Percentiles rank a stretch among this genome's conserved stretches.
Conservation (phyloP, 116 monocot genomes). For the Dioscorea cayenensis region DNA sequence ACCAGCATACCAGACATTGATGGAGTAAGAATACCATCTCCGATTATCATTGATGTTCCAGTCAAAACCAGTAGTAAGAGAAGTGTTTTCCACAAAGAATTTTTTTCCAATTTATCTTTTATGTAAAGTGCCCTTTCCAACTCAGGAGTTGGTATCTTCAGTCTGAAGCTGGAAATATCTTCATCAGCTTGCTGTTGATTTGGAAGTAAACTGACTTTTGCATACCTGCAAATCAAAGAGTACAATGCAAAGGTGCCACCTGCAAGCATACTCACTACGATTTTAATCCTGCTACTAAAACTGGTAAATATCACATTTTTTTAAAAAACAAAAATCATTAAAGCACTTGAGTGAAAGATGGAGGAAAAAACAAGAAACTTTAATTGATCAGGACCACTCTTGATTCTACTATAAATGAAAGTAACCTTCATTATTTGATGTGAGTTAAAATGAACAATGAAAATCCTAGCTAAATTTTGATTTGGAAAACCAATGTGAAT, state of each 20-base stretch:
- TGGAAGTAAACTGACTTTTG: conserved; percentile 73
- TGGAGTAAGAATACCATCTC: conserved; percentile 92
- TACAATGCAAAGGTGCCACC: conserved; percentile 92
- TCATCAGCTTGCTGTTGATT: conserved; percentile 81
- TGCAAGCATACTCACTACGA: conserved; percentile 15
- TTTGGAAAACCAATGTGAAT: background rate
- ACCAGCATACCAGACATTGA: conserved; percentile 68
- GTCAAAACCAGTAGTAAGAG: conserved; percentile 78
- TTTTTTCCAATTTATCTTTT: conserved; percentile 64
- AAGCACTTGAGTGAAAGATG: no score
- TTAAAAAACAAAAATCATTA: no score
- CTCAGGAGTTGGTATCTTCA: conserved; percentile 83
- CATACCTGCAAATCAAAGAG: conserved; percentile 88
- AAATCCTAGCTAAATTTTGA: background rate
- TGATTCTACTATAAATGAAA: no score
- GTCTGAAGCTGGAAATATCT: conserved; percentile 77
- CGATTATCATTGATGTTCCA: conserved; percentile 90
- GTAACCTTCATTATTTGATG: no score
- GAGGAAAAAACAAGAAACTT: no score
- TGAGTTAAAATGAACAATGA: no score
- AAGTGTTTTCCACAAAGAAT: conserved; percentile 39
- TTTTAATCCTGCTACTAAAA: background rate
- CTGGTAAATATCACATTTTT: no score
- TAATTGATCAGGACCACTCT: no score
- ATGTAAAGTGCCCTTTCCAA: conserved; percentile 66